Base-by-base conservation (phyloP, 2,329 filamentous ascomycete species). In the Colletotrichum sp. region DNA sequence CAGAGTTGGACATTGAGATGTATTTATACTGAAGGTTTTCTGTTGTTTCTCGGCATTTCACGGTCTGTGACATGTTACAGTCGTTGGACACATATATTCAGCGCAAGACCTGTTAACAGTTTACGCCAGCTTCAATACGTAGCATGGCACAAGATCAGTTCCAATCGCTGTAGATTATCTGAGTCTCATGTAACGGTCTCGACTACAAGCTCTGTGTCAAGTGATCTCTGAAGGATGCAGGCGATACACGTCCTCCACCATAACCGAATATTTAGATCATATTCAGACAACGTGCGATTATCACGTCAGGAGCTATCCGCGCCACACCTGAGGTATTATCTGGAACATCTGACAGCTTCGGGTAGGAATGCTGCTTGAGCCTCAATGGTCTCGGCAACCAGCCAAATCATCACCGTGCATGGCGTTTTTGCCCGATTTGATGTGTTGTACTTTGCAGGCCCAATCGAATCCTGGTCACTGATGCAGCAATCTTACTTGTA, bases 141-240 rank as follows among this genome's bases (percentile, higher is more conserved):
- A 22, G n/a, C n/a, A 0, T 52, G 0, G 0, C n/a, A 0, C 43
- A 52, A 13, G 0, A 52, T 52, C n/a, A 0, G 0, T 0, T 5
- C n/a, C 43, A 22, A 52, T 13, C 43, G n/a, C 43, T 52, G n/a
- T 52, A 0, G n/a, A 22, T 52, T 52, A 52, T 52, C 6, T 0
- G 10, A 2, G n/a, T 52, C n/a, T 52, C 10, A 13, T n/a, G 0
- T 52, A 52, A 1, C n/a, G 43, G 43, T 52, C n/a, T 22, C 10
- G n/a, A 52, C 1, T 10, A 22, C 43, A 52, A 52, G 1, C 43
- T 22, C 43, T 52, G 6, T 52, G n/a, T 52, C 43, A 52, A 52
- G n/a, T 52, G 43, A 52, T 52, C 6, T 22, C 6, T 52, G 1
- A 52, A 52, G 0, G n/a, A 52, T 52, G 43, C 43, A 52, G 43